Evolutionary conservation across 176 grass and related monocot genomes (phyloP).

Genomic region (Triticum aestivum): IWGSC_CS_RefSeq_v2.1 NC_057807.1:292739492-292739991

Average conservation of each 20-base stretch:
- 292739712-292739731: no score
- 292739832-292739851: neutral
- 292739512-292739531: slow-evolving; percentile 58
- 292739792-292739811: slow-evolving; percentile 1
- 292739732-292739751: neutral
- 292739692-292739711: no score
- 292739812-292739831: neutral
- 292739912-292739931: slow-evolving; percentile 2
- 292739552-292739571: slow-evolving; percentile 58
- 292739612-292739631: slow-evolving; percentile 96
- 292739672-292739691: no score
- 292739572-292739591: slow-evolving; percentile 59
- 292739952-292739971: neutral
- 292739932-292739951: neutral
- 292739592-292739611: slow-evolving; percentile 94
- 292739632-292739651: slow-evolving; percentile 73
- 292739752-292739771: neutral
- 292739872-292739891: neutral
- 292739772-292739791: slow-evolving; percentile 7
- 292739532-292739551: slow-evolving; percentile 75
- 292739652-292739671: no score
- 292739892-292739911: neutral
- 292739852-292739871: neutral
- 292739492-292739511: slow-evolving; percentile 15
- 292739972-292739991: neutral